Percentiles rank a stretch among this genome's conserved stretches.
phyloP scores from a whole-genome alignment of 164 flowering plant genomes.

The Cinnamomum chago region DNA sequence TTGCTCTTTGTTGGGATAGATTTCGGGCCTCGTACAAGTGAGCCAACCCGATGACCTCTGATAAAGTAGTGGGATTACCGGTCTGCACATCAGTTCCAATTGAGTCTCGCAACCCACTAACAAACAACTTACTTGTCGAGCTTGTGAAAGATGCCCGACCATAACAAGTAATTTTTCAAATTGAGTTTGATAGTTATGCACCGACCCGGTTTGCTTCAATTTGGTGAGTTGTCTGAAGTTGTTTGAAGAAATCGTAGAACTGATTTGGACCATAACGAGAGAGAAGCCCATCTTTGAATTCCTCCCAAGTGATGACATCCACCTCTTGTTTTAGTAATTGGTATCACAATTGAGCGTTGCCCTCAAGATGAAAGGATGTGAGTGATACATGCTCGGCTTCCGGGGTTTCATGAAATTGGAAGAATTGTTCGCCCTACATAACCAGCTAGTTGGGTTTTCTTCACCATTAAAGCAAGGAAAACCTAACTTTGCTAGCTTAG shows the following conservation, averaged over 20 bases:
- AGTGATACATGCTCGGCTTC: not conserved
- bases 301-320: not conserved
- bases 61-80: not conserved
- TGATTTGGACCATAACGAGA: not conserved
- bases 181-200: not conserved
- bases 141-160: not conserved
- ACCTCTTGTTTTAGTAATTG: not conserved
- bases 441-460: too few relatives aligned
- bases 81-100: not conserved
- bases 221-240: not conserved
- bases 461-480: too few relatives aligned
- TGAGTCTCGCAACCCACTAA: not conserved
- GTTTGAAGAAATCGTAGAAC: not conserved
- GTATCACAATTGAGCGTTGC: not conserved
- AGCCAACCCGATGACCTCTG: not conserved
- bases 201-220: not conserved
- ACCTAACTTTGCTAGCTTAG: too few relatives aligned
- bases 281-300: constrained; percentile 3
- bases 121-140: not conserved
- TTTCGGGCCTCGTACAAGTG: not conserved
- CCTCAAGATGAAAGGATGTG: not conserved
- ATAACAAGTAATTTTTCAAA: not conserved
- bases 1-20: too few relatives aligned
- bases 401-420: not conserved
- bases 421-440: not conserved